phyloP scores from a whole-genome alignment of 2,329 filamentous ascomycete genomes.

The Neofusicoccum kwambonambiense region DNA sequence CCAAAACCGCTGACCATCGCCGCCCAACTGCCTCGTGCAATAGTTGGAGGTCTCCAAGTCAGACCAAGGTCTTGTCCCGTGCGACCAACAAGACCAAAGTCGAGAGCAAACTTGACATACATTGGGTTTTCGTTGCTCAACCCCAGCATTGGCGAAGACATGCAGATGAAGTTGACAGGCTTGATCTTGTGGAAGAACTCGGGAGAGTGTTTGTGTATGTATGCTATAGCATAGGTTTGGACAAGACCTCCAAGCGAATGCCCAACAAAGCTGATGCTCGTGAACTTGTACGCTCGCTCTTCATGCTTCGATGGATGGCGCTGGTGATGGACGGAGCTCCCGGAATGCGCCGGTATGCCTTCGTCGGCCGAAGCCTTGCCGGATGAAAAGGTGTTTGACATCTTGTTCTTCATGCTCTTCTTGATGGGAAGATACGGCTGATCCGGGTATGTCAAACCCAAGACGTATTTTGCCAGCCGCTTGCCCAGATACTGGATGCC shows the following conservation, averaged over 20 bases:
- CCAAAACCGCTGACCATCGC: constrained; percentile 81
- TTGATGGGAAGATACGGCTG: constrained; percentile 78
- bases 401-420: constrained; percentile 50
- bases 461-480: constrained; percentile 83
- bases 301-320: constrained; percentile 40
- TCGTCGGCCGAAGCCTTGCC: constrained; percentile 43
- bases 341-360: constrained; percentile 55
- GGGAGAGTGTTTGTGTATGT: constrained; percentile 94
- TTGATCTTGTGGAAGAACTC: constrained; percentile 82
- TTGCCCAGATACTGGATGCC: constrained; percentile 98
- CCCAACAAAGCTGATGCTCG: constrained; percentile 91
- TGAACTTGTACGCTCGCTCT: constrained; percentile 72
- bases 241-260: constrained; percentile 88
- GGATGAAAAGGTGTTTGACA: constrained; percentile 48
- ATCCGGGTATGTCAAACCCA: constrained; percentile 89
- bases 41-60: constrained; percentile 87
- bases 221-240: constrained; percentile 92
- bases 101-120: constrained; percentile 94
- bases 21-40: constrained; percentile 83
- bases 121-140: constrained; percentile 96
- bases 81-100: constrained; percentile 93
- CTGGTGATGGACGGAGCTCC: constrained; percentile 60
- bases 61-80: constrained; percentile 93
- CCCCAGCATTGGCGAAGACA: constrained; percentile 85
- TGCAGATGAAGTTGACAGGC: constrained; percentile 84